Conservation (phyloP, 352 stramenopile genomes). For the Pythium chondricola region DNA sequence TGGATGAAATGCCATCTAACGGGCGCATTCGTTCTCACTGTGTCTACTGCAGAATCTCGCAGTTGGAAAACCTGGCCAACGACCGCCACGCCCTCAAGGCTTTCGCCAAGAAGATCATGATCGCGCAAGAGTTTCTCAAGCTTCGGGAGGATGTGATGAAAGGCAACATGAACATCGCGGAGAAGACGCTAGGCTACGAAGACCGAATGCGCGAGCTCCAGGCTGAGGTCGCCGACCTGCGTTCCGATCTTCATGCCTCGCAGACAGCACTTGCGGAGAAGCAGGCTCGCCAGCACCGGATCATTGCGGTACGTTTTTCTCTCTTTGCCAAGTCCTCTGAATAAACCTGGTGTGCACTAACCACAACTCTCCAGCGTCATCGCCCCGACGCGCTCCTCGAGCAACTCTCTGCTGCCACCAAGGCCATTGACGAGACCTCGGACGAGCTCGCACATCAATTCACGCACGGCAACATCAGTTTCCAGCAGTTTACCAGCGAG, state of each 20-base stretch:
- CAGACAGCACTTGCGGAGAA: constrained; percentile 64
- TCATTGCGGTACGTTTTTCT: constrained; percentile 45
- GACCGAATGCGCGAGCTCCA: constrained; percentile 42
- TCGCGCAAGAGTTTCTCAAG: constrained; percentile 62
- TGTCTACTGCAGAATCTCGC: constrained; percentile 23
- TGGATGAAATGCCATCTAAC: not conserved
- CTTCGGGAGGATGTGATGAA: constrained; percentile 69
- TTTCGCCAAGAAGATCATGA: constrained; percentile 53
- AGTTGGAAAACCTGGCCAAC: constrained; percentile 57
- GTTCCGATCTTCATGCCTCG: constrained; percentile 33
- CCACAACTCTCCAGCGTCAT: constrained; percentile 32
- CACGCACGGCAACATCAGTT: constrained; percentile 63
- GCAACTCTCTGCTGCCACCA: constrained; percentile 52
- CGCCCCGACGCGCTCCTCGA: constrained; percentile 66
- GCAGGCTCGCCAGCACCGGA: constrained; percentile 57
- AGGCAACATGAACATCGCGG: constrained; percentile 71
- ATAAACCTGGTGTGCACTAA: not conserved
- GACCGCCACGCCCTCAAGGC: constrained; percentile 58
- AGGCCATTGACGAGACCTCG: constrained; percentile 53
- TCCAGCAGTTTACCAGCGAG: constrained; percentile 51
- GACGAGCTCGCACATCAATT: constrained; percentile 74
- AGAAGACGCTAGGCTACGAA: constrained; percentile 62
- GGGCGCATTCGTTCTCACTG: not conserved
- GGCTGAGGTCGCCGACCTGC: constrained; percentile 39
- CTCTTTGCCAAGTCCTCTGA: not conserved